Evolutionary conservation across 352 stramenopile species (phyloP).

Genomic region (Pythium grandisporangium): DNA sequence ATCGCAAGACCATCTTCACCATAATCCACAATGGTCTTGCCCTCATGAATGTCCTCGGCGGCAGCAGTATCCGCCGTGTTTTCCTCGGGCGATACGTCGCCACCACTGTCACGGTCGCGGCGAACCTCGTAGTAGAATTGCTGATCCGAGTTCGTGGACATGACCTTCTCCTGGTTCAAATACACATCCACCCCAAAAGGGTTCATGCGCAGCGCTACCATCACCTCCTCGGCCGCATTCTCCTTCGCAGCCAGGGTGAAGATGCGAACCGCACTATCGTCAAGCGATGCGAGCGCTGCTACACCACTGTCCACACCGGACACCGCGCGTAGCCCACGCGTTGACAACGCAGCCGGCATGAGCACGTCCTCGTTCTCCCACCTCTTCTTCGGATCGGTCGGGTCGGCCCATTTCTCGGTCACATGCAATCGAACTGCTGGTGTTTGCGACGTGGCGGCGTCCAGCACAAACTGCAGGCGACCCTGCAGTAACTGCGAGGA

Average conservation of each 20-base stretch:
- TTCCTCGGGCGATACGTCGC: conserved; percentile 2
- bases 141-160: conserved; percentile 53
- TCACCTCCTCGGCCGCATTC: conserved; percentile 13
- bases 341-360: conserved; percentile 15
- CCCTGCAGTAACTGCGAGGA: no score
- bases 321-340: conserved; percentile 25
- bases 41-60: conserved; percentile 66
- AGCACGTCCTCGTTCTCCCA: conserved; percentile 52
- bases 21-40: conserved; percentile 95
- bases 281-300: no score
- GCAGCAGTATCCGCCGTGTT: conserved; percentile 16
- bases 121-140: conserved; percentile 72
- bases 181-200: conserved; percentile 66
- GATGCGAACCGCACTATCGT: conserved; percentile 19
- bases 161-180: conserved; percentile 44
- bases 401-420: conserved; percentile 38
- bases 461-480: conserved; percentile 43
- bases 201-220: conserved; percentile 38
- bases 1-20: conserved; percentile 97
- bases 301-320: conserved; percentile 19
- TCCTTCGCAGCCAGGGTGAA: conserved; percentile 14
- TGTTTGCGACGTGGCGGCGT: conserved; percentile 15
- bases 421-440: conserved; percentile 52
- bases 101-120: conserved; percentile 70
- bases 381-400: conserved; percentile 36